Base-by-base conservation (phyloP, 192 early-diverging fungal genomes). In the Coemansia sp. region DNA sequence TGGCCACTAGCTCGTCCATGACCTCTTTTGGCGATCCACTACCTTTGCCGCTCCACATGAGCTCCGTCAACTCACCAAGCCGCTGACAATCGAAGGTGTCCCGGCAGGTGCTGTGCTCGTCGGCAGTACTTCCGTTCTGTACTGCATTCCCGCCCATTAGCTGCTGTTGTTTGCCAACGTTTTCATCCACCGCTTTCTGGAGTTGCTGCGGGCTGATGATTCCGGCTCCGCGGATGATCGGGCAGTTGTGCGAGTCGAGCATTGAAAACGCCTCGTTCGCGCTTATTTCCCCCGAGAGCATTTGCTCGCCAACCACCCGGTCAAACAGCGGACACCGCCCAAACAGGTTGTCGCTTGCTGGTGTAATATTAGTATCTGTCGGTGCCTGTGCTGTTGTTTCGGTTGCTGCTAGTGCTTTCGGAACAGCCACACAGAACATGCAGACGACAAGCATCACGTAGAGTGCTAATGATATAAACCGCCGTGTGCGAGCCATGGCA, bases 231-330 rank as follows among this genome's bases (percentile, higher is more conserved):
- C 75, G 80, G 61, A 83, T 83, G 32, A 83, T 74, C 57, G 80
- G 80, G 65, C 80, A 83, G 63, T 77, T 74, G 68, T 68, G 71
- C 41, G 75, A 74, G 48, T 83, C 80, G 12, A 83, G 80, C 47
- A 77, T 68, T n/a, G 70, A 71, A 65, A 77, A 83, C n/a, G 80
- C 80, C 57, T 83, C 61, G 54, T 74, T 65, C n/a, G 75, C 39
- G 18, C 71, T 74, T 50, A 83, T 70, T 54, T 66, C 45, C 32
- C 80, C 80, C 11, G 70, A 37, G 0, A 77, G 66, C 80, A 83
- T 70, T 47, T 71, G 67, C 11, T 69, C 75, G 40, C 62, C 56
- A 58, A 83, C 75, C 3, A 83, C 71, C 18, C 44, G 54, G 65
- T 83, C 80, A 21, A 83, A 83, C 39, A 83, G 58, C 54, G 74